Base-by-base conservation (phyloP, 305 asterid genomes). In the Ilex paraguariensis region DNA sequence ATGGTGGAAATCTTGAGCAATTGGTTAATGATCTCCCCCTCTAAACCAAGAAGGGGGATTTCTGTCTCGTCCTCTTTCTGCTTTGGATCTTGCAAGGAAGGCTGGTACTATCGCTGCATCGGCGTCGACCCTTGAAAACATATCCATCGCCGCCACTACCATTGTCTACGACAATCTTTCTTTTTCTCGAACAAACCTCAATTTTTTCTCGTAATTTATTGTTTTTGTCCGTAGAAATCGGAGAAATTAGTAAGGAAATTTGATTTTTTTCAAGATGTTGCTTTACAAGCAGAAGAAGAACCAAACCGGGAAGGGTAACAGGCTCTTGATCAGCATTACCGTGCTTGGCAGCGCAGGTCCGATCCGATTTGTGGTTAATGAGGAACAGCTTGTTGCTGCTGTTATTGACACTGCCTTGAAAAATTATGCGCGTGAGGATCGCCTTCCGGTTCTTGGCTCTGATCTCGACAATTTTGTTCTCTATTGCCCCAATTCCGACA, bases 21-120 rank as follows among this genome's bases (percentile, higher is more conserved):
- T 36, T 81, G 74, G 70, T 93, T 90, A 55, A 84, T 87, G 95
- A 82, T 86, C 86, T 74, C 81, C 90, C 91, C 79, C 68, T 52
- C 31, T 67, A 67, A 31, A 48, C 62, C 65, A 57, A 70, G 88
- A 76, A 84, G 94, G 85, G 96, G 87, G 89, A 66, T 88, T 77
- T 70, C 84, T 68, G 16, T 67, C 72, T 70, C 77, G 65, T 67
- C 79, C 57, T 52, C 32, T n/a, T 76, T 84, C 82, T 84, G 80
- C 64, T 87, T 88, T 59, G 95, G 87, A 17, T 89, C 85, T 61
- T 92, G 98, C 86, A 93, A 84, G 79, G 80, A 82, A 76, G 97
- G 91, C 91, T 93, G 98, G 97, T 87, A 93, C 81, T 93, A 79
- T 75, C 96, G 92, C 78, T 90, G 97, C 95, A 67, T 84, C 63